Evolutionary conservation across 495 filamentous ascomycete genomes (phyloP).

Genomic region (Tuber borchii): DNA sequence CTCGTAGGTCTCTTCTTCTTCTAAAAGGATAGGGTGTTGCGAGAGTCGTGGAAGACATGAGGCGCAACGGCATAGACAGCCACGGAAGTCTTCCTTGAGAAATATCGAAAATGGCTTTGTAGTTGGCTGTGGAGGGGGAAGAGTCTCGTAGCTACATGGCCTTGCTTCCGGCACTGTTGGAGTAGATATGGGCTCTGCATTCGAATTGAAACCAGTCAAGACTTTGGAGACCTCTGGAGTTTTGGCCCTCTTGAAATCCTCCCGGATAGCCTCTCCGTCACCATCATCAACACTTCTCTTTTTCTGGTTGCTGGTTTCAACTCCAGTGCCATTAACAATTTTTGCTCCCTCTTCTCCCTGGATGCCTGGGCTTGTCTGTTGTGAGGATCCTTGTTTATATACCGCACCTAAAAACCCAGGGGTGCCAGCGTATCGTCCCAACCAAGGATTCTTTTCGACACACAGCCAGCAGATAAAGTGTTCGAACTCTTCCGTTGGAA

Average conservation of each 20-base stretch:
- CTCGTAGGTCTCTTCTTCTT: constrained; percentile 89
- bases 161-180: constrained; percentile 27
- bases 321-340: background rate
- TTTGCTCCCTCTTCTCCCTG: constrained; percentile 7
- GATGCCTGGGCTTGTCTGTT: constrained; percentile 7
- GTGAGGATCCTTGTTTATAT: constrained; percentile 31
- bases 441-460: constrained; percentile 80
- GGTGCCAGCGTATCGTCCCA: constrained; percentile 80
- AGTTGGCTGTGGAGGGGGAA: constrained; percentile 51
- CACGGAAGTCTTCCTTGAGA: constrained; percentile 66
- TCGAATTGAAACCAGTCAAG: constrained; percentile 11
- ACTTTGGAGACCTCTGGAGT: constrained; percentile 43
- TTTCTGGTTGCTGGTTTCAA: constrained; percentile 45
- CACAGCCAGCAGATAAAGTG: constrained; percentile 92
- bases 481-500: constrained; percentile 84
- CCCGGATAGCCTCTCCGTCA: constrained; percentile 43
- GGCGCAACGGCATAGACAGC: constrained; percentile 67
- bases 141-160: constrained; percentile 45
- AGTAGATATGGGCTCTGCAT: constrained; percentile 17
- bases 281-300: constrained; percentile 73
- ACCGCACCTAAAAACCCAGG: constrained; percentile 71
- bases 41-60: constrained; percentile 67
- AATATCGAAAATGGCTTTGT: constrained; percentile 67
- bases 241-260: constrained; percentile 57
- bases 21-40: constrained; percentile 68